Conservation (phyloP, 2,329 filamentous ascomycete genomes). For the Hymenoscyphus linearis region DNA sequence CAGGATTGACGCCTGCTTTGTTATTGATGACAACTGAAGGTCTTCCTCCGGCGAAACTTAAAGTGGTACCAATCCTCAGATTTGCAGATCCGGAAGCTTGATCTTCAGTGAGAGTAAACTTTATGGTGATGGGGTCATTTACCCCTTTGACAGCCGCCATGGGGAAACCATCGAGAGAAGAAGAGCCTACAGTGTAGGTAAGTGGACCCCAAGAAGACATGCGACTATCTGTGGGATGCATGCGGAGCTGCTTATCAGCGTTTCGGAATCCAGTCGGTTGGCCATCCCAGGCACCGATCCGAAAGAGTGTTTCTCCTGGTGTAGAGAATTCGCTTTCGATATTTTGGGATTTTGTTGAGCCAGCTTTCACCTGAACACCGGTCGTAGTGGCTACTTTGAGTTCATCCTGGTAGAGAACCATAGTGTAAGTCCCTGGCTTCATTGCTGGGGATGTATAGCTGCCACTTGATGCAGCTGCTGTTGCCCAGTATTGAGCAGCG, state of each 20-base stretch:
- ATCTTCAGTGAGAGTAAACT: conserved; percentile 48
- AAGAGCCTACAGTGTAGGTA: conserved; percentile 57
- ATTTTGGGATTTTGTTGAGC: conserved; percentile 42
- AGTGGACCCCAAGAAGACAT: conserved; percentile 56
- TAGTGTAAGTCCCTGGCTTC: conserved; percentile 65
- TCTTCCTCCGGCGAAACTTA: conserved; percentile 55
- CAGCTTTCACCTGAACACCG: conserved; percentile 44
- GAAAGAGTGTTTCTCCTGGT: conserved; percentile 51
- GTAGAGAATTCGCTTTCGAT: conserved; percentile 43
- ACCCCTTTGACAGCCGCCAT: conserved; percentile 61
- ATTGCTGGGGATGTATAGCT: conserved; percentile 59
- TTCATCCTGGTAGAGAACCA: conserved; percentile 58
- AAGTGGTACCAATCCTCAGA: conserved; percentile 59
- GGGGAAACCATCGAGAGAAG: conserved; percentile 48
- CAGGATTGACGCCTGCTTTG: conserved; percentile 43
- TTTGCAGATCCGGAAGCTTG: conserved; percentile 47
- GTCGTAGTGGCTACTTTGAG: conserved; percentile 46
- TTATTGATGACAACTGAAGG: conserved; percentile 53
- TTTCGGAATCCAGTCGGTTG: conserved; percentile 61
- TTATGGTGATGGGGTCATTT: conserved; percentile 56
- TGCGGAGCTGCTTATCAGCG: conserved; percentile 59
- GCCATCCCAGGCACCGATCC: conserved; percentile 62
- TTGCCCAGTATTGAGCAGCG: conserved; percentile 60
- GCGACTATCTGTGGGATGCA: conserved; percentile 62
- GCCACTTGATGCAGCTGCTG: conserved; percentile 44